Conservation (phyloP, 2,329 filamentous ascomycete species). For the Penicillium sp. region DNA sequence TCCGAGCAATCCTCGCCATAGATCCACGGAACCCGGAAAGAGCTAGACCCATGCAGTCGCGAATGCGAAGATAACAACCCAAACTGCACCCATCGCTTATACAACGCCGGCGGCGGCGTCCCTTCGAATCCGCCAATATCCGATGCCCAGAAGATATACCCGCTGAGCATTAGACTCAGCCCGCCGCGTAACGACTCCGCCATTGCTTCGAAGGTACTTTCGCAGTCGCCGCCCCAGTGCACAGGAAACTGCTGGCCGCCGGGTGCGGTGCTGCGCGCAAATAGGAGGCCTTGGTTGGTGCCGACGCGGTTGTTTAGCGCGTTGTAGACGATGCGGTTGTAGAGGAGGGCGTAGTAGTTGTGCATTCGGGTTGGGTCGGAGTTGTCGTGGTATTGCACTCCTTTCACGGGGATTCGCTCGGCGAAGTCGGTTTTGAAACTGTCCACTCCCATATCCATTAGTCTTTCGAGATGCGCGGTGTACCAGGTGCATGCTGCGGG, state of each 20-base stretch:
- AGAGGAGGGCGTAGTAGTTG: slow-evolving; percentile 76
- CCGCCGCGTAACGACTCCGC: slow-evolving; percentile 72
- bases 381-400: slow-evolving; percentile 67
- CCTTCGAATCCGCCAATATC: slow-evolving; percentile 77
- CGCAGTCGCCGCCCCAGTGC: slow-evolving; percentile 76
- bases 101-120: slow-evolving; percentile 67
- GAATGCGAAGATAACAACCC: slow-evolving; percentile 72
- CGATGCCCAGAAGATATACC: slow-evolving; percentile 70
- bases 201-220: slow-evolving; percentile 73
- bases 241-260: slow-evolving; percentile 72
- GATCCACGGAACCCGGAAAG: slow-evolving; percentile 76
- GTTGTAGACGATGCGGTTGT: slow-evolving; percentile 72
- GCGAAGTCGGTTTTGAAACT: slow-evolving; percentile 78
- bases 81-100: slow-evolving; percentile 80
- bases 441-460: slow-evolving; percentile 72
- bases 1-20: slow-evolving; percentile 67
- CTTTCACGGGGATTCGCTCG: slow-evolving; percentile 69
- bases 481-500: slow-evolving; percentile 71
- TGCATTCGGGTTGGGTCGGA: slow-evolving; percentile 71
- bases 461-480: slow-evolving; percentile 60
- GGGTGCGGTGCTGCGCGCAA: slow-evolving; percentile 69
- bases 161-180: slow-evolving; percentile 65
- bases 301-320: slow-evolving; percentile 61
- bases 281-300: slow-evolving; percentile 63
- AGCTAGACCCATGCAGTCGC: slow-evolving; percentile 69